Evolutionary conservation across 768 basidiomycete species (phyloP).

Genomic region (Chlorophyllum brunneum): DNA sequence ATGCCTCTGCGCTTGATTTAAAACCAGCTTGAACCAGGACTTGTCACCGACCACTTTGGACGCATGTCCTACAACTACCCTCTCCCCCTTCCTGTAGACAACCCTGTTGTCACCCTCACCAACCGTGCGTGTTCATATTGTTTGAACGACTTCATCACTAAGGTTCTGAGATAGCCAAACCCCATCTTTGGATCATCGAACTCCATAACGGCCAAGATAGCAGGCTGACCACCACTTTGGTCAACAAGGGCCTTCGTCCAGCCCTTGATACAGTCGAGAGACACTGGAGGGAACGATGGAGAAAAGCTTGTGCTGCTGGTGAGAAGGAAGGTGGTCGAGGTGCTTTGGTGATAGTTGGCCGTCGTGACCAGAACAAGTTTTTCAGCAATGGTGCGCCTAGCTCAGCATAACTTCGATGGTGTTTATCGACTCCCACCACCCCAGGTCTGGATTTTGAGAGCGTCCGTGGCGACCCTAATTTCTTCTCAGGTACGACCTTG

Average conservation of each 20-base stretch:
- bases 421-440: too few species aligned
- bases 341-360: slow-evolving; percentile 74
- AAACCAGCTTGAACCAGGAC: background rate
- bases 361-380: slow-evolving; percentile 77
- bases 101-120: slow-evolving; percentile 62
- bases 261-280: slow-evolving; percentile 71
- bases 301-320: slow-evolving; percentile 36
- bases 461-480: slow-evolving; percentile 48
- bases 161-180: slow-evolving; percentile 40
- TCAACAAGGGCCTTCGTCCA: slow-evolving; percentile 59
- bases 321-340: slow-evolving; percentile 57
- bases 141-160: background rate
- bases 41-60: background rate
- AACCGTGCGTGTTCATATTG: slow-evolving; percentile 42
- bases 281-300: slow-evolving; percentile 61
- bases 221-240: slow-evolving; percentile 55
- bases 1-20: background rate
- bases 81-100: background rate
- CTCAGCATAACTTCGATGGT: too few species aligned
- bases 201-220: slow-evolving; percentile 77
- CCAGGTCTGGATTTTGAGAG: slow-evolving; percentile 63
- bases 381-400: slow-evolving; percentile 69
- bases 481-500: slow-evolving; percentile 52
- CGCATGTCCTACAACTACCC: slow-evolving; percentile 2
- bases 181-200: slow-evolving; percentile 72